Conservation (phyloP, 192 early-diverging fungal species). For the Backusella psychrophila region DNA sequence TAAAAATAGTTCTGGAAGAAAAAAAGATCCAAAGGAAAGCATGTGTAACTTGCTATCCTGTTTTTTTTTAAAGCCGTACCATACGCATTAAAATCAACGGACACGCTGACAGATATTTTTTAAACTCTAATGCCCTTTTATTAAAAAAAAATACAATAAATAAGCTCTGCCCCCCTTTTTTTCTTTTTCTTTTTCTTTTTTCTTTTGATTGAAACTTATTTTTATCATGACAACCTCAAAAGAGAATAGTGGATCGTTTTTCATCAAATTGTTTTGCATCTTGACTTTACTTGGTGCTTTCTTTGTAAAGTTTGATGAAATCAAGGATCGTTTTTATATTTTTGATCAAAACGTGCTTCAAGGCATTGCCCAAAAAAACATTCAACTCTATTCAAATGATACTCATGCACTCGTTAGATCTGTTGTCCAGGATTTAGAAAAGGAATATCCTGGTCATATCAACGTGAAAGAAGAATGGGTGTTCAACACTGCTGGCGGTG, state of each 20-base stretch:
- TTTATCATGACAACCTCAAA: not conserved
- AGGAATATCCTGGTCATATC: constrained; percentile 37
- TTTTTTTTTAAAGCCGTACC: not conserved
- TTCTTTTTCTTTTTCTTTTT: not conserved
- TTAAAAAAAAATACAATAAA: not conserved
- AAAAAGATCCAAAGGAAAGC: not conserved
- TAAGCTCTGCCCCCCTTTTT: not conserved
- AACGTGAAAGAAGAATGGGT: constrained; percentile 43
- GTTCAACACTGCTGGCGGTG: constrained; percentile 48
- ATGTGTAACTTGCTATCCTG: not conserved
- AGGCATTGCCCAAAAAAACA: constrained; percentile 32
- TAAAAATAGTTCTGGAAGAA: not conserved
- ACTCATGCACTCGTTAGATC: constrained; percentile 29
- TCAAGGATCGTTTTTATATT: constrained; percentile 34
- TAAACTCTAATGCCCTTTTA: not conserved
- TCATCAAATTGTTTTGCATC: constrained; percentile 19
- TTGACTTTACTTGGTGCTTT: constrained; percentile 25
- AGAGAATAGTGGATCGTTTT: not conserved
- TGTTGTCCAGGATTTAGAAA: constrained; percentile 33
- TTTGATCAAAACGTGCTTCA: constrained; percentile 42
- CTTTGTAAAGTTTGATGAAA: constrained; percentile 38
- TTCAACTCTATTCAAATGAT: constrained; percentile 32
- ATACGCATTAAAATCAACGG: not conserved
- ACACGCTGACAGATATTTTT: not conserved
- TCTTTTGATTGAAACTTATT: not conserved